Conservation (phyloP, 345 rosid genomes). For the Salix viminalis region DNA sequence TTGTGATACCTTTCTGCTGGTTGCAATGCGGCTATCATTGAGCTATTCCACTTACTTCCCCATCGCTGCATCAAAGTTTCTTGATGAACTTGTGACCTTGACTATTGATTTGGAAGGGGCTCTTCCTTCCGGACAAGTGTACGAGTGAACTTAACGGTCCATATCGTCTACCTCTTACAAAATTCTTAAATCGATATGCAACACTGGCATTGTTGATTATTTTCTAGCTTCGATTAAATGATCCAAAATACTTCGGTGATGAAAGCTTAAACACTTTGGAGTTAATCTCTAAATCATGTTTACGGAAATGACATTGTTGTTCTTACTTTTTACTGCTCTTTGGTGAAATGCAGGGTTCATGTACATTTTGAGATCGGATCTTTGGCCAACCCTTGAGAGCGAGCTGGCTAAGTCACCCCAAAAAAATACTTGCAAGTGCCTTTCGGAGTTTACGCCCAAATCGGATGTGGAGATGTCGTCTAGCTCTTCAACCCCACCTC, state of each 20-base stretch:
- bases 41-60: slow-evolving; percentile 98
- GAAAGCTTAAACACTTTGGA: slow-evolving; percentile 34
- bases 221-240: slow-evolving; percentile 84
- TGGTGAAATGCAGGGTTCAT: slow-evolving; percentile 69
- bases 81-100: slow-evolving; percentile 89
- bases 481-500: slow-evolving; percentile 54
- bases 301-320: not conserved
- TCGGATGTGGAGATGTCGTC: slow-evolving; percentile 48
- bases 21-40: slow-evolving; percentile 84
- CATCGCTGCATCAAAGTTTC: slow-evolving; percentile 91
- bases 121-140: slow-evolving; percentile 80
- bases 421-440: slow-evolving; percentile 83
- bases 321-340: slow-evolving; percentile 6
- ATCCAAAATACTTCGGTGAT: slow-evolving; percentile 88
- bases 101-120: slow-evolving; percentile 93
- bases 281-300: slow-evolving; percentile 3
- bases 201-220: slow-evolving; percentile 87
- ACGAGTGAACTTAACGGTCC: slow-evolving; percentile 98
- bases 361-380: slow-evolving; percentile 90
- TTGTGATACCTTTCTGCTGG: not conserved
- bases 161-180: slow-evolving; percentile 91
- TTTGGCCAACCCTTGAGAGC: slow-evolving; percentile 88
- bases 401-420: slow-evolving; percentile 90
- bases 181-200: slow-evolving; percentile 91
- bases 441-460: slow-evolving; percentile 72